Evolutionary conservation across 345 rosid species (phyloP).

Genomic region (Citrus sp.): DNA sequence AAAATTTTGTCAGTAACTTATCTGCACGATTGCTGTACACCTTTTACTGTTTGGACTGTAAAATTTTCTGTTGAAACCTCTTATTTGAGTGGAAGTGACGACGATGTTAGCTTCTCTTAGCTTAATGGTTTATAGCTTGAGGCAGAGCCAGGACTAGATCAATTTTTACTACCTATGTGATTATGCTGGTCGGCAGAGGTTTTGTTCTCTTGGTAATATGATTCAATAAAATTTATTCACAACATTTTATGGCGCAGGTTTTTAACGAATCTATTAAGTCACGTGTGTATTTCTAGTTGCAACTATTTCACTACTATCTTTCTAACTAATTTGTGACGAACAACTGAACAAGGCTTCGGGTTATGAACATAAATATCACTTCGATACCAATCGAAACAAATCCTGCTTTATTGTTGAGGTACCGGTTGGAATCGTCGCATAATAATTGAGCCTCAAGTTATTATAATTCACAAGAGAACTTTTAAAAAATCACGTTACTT

Average conservation of each 20-base stretch:
- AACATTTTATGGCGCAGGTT: neutral
- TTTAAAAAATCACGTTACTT: no score
- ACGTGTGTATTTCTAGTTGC: no score
- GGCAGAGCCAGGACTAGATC: neutral
- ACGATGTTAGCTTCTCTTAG: neutral
- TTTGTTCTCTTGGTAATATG: neutral
- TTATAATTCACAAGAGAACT: no score
- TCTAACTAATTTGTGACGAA: no score
- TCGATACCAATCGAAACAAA: no score
- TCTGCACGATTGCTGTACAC: neutral
- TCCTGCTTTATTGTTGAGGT: no score
- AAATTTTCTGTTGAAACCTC: neutral
- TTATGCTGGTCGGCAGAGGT: neutral
- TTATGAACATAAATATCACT: no score
- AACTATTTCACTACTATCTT: no score
- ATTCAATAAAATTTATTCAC: neutral
- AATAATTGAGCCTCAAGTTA: no score
- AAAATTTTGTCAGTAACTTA: neutral
- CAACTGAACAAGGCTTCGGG: no score
- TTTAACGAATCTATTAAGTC: no score
- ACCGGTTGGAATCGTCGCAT: neutral
- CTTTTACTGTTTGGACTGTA: neutral
- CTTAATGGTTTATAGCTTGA: neutral
- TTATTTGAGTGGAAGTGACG: neutral
- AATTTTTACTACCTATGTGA: neutral